These are phyloP conservation scores for Tylopilus sp. DNA, from an alignment of 768 basidiomycete genomes.

Conservation along the genomic window DNA sequence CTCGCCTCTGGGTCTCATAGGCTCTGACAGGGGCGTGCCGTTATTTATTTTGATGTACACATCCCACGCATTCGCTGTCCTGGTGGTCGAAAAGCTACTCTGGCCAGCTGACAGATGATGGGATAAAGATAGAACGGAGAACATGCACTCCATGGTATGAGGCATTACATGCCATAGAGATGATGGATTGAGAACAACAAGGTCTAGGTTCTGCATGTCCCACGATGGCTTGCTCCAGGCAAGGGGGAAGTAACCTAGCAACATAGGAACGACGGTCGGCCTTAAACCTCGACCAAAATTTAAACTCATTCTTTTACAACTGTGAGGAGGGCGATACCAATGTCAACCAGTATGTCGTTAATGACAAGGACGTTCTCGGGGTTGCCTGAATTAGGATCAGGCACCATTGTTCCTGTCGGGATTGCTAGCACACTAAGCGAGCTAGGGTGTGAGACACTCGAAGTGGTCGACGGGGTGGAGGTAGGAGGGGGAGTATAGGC, in stretches of 20 bases:
- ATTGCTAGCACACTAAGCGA: slow-evolving; percentile 25
- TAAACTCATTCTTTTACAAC: slow-evolving; percentile 5
- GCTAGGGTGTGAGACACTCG: slow-evolving; percentile 7
- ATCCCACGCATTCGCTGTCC: background rate
- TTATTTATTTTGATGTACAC: background rate
- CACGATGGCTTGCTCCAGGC: slow-evolving; percentile 4
- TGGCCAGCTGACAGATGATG: background rate
- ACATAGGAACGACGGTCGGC: background rate
- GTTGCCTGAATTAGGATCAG: slow-evolving; percentile 30
- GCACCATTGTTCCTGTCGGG: slow-evolving; percentile 23
- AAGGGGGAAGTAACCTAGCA: slow-evolving; percentile 2
- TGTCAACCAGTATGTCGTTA: slow-evolving; percentile 34
- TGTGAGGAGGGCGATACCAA: slow-evolving; percentile 23
- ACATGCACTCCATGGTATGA: slow-evolving; percentile 18
- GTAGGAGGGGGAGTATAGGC: slow-evolving; percentile 16
- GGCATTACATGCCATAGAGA: slow-evolving; percentile 15
- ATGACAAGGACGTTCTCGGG: slow-evolving; percentile 35
- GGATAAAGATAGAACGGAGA: slow-evolving; percentile 3
- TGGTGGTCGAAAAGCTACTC: background rate
- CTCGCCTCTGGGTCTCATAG: no score
- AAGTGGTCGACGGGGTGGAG: slow-evolving; percentile 26
- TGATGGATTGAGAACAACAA: slow-evolving; percentile 1
- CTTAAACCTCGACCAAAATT: background rate
- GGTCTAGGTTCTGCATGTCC: background rate
- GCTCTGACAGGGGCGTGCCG: no score